Evolutionary conservation across 2,329 filamentous ascomycete genomes (phyloP).

Genomic region (Xylariaceae sp.): DNA sequence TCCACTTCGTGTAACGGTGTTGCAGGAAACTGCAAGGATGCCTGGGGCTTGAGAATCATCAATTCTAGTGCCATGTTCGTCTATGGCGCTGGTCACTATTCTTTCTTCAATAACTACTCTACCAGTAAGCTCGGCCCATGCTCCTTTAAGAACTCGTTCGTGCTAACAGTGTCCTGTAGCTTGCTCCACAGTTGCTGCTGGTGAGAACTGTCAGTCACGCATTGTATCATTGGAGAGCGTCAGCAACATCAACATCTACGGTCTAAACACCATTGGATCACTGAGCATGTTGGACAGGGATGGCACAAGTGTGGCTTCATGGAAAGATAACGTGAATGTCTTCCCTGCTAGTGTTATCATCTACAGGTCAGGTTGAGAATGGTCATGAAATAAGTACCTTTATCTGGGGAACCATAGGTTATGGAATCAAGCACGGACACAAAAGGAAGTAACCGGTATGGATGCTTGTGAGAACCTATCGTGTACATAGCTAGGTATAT

Average conservation of each 20-base stretch:
- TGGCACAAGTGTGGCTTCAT: neutral
- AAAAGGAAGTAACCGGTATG: no score
- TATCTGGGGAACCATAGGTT: no score
- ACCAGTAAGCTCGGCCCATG: neutral
- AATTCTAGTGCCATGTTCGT: conserved; percentile 53
- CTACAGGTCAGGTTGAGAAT: conserved; percentile 4
- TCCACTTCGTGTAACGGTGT: conserved; percentile 8
- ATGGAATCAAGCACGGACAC: no score
- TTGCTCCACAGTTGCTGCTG: neutral
- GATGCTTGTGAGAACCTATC: no score
- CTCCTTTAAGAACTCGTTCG: neutral
- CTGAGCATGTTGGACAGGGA: neutral
- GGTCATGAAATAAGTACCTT: no score
- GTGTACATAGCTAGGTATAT: no score
- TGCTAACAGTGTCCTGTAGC: neutral
- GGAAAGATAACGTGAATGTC: conserved; percentile 1
- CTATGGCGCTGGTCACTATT: conserved; percentile 55
- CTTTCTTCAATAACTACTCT: conserved; percentile 16
- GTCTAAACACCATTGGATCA: neutral
- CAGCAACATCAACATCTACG: neutral
- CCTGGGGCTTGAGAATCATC: conserved; percentile 64
- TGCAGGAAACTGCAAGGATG: conserved; percentile 48
- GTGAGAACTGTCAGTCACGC: neutral
- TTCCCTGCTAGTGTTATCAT: conserved; percentile 8
- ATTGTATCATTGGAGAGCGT: neutral